Evolutionary conservation across 441 rosid genomes (phyloP).

Genomic region (Populus hybrid): DNA sequence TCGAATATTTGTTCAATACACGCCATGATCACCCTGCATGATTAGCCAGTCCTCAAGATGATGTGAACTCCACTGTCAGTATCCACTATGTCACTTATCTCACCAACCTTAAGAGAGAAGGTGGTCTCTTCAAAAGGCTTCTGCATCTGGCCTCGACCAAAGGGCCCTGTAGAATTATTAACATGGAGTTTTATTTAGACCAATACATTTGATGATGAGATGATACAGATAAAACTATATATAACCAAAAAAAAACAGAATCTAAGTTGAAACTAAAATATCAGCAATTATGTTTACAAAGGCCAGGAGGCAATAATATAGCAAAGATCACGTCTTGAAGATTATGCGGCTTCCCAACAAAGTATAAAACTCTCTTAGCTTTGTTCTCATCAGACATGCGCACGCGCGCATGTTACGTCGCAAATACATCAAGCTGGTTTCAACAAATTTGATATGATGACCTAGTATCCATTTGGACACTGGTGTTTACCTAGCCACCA

Average conservation of each 20-base stretch:
- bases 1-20: slow-evolving; percentile 6
- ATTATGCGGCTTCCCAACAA: neutral
- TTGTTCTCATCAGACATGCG: neutral
- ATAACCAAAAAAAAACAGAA: neutral
- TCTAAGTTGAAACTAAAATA: neutral
- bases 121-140: slow-evolving; percentile 94
- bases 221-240: neutral
- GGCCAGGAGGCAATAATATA: neutral
- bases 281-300: neutral
- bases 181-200: neutral
- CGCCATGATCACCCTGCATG: neutral
- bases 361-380: neutral
- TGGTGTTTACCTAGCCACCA: neutral
- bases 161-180: slow-evolving; percentile 52
- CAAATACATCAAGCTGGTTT: neutral
- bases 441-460: neutral
- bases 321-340: neutral
- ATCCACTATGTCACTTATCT: slow-evolving; percentile 85
- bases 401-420: neutral
- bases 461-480: neutral
- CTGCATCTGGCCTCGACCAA: slow-evolving; percentile 96
- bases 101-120: slow-evolving; percentile 70
- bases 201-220: neutral
- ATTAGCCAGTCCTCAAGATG: slow-evolving; percentile 82
- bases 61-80: slow-evolving; percentile 97